These are phyloP conservation scores for Hypsizygus marmoreus DNA, from an alignment of 768 basidiomycete genomes.

Conservation along the genomic window DNA sequence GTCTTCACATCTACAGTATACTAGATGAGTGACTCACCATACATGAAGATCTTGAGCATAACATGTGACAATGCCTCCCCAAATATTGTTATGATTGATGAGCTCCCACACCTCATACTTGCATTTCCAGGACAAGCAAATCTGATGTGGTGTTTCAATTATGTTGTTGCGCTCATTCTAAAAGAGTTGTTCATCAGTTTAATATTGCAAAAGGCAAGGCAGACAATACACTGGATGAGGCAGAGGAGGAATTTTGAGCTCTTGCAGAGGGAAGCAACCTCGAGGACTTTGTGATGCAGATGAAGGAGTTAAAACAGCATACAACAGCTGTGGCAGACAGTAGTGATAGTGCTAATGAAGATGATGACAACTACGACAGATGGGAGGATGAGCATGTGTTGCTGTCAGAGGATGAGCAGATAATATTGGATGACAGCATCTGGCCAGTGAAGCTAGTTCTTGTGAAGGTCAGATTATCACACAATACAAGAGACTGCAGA, in stretches of 20 bases:
- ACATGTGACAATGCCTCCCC: constrained; percentile 37
- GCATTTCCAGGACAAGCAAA: constrained; percentile 24
- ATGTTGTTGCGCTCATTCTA: constrained; percentile 38
- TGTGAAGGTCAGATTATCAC: constrained; percentile 29
- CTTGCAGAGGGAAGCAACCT: constrained; percentile 13
- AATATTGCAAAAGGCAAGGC: constrained; percentile 24
- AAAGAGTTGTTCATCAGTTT: constrained; percentile 32
- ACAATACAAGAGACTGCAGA: background rate
- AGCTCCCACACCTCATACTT: constrained; percentile 21
- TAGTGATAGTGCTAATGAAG: constrained; percentile 11
- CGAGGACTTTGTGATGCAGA: constrained; percentile 15
- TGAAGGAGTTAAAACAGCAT: constrained; percentile 9
- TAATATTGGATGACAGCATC: constrained; percentile 15
- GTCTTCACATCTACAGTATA: background rate
- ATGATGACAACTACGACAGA: constrained; percentile 19
- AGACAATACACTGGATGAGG: constrained; percentile 9
- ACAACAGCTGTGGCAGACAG: too few relatives aligned
- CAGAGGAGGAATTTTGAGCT: constrained; percentile 7
- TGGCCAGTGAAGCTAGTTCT: constrained; percentile 27
- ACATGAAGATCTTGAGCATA: constrained; percentile 29
- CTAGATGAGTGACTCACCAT: background rate
- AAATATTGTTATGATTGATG: constrained; percentile 35
- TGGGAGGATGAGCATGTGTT: constrained; percentile 25
- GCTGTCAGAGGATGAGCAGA: constrained; percentile 9
- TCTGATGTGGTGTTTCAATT: constrained; percentile 37